Evolutionary conservation across 2,329 filamentous ascomycete genomes (phyloP), one percentile per base, ranked within the genome.

Genomic region (Juglanconis sp.): DNA sequence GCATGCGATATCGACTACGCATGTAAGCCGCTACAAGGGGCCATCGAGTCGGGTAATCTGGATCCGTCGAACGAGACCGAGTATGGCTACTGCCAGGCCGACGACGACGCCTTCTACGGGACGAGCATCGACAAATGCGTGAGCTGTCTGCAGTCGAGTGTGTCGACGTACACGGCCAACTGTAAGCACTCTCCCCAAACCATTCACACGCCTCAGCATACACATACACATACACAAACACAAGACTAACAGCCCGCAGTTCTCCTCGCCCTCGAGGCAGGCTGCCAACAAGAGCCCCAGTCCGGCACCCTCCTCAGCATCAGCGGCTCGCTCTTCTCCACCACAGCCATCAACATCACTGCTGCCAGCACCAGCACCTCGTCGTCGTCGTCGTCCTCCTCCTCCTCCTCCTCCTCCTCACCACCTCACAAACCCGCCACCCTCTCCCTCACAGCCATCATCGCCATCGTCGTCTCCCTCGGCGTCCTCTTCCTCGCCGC

Each of bases 401-500:
- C 68, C 3, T 57, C 64, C 5, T n/a, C 52, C 24, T 63, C 68
- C 3, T 69, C 65, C 4, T 66, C 66, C 9, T 42, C 15, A 32
- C 50, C 47, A 30, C 36, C 52, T 4, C 7, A 50, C 57, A 31
- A 57, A 6, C n/a, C 47, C 2, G 56, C 24, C 24, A 2, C 31
- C 8, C 75, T 84, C 67, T 76, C 78, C 0, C 76, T 76, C 0
- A 78, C 79, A 2, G 78, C 79, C n/a, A 81, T 84, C 15, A 79
- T 80, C 0, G 83, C 82, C 17, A 85, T 86, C 50, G 76, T 74
- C 0, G 68, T 84, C 0, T 82, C 79, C 11, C 77, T 74, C 6
- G 72, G 73, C 0, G 70, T 81, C 0, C 66, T 78, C 1, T 68
- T 84, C 3, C 38, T 80, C 5, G 73, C 78, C 0, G 75, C 74